These are phyloP conservation scores for Cornus florida DNA, from an alignment of 148 eudicot genomes.

Conservation along the genomic window DNA sequence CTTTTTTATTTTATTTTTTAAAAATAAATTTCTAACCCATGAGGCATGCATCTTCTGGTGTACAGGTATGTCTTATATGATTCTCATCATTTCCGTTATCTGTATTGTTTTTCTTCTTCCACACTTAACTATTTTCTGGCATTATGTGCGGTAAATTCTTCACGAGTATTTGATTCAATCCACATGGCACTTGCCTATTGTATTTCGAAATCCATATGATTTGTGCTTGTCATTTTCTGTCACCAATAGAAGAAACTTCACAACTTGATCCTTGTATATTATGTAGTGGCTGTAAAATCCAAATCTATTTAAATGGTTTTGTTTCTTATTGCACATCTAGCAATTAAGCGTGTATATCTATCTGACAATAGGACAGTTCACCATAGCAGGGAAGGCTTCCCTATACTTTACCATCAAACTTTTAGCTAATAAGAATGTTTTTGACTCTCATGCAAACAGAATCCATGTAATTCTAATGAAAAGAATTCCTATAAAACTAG, in stretches of 20 bases:
- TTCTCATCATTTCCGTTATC: not conserved
- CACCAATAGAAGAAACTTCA: not conserved
- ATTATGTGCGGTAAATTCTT: not conserved
- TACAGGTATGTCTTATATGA: not conserved
- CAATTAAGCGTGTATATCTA: not conserved
- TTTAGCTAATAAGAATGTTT: not conserved
- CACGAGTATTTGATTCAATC: not conserved
- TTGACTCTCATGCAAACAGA: constrained; percentile 1
- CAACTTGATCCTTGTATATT: not conserved
- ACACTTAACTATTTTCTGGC: not conserved
- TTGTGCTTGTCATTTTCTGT: not conserved
- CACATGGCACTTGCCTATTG: not conserved
- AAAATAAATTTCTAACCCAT: too few species aligned
- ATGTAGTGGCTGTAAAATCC: not conserved
- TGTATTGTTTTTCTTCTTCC: not conserved
- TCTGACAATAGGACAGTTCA: not conserved
- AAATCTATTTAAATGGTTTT: not conserved
- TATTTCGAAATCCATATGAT: not conserved
- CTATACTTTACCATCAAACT: not conserved
- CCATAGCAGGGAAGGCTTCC: not conserved
- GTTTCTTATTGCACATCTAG: not conserved
- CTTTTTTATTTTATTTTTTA: not conserved
- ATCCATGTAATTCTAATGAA: constrained; percentile 4
- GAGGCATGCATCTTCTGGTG: not conserved
- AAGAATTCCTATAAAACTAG: not conserved